Percentiles rank a stretch among this genome's conserved stretches.
Conservation (phyloP, 208 protist genomes). For the Crithidia expoeki region DNA sequence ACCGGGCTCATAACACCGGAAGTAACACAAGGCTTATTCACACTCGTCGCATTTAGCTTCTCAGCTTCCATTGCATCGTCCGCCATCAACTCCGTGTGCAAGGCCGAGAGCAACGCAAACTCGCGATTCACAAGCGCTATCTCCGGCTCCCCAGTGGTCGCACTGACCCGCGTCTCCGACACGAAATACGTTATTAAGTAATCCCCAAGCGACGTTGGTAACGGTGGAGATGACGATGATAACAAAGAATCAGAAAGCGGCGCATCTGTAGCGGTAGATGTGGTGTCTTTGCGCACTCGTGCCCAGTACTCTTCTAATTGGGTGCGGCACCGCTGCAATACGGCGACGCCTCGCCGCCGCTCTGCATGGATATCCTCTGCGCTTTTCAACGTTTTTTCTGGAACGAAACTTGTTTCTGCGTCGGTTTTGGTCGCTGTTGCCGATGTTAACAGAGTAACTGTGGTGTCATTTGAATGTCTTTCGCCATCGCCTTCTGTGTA, state of each 20-base stretch:
- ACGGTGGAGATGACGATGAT: neutral
- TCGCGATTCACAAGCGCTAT: slow-evolving; percentile 24
- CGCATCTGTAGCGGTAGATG: neutral
- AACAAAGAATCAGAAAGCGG: neutral
- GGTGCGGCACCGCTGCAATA: slow-evolving; percentile 13
- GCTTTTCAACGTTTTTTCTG: slow-evolving; percentile 1
- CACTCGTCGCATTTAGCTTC: neutral
- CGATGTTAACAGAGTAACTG: neutral
- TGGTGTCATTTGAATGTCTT: neutral
- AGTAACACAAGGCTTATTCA: neutral
- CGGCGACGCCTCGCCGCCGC: slow-evolving; percentile 18
- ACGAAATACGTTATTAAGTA: slow-evolving; percentile 21
- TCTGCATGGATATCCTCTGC: slow-evolving; percentile 13
- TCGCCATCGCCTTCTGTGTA: neutral
- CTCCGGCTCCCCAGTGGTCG: slow-evolving; percentile 31
- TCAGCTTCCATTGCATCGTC: neutral
- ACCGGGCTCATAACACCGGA: neutral
- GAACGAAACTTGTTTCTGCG: neutral
- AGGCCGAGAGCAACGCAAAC: slow-evolving; percentile 12
- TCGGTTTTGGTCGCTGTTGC: neutral
- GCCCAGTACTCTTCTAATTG: slow-evolving; percentile 18
- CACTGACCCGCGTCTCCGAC: neutral
- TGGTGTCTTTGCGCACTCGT: neutral
- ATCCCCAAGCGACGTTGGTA: slow-evolving; percentile 2
- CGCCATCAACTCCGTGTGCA: slow-evolving; percentile 1